Percentiles rank a stretch among this genome's conserved stretches.
Conservation (phyloP, 1,284 basidiomycete genomes). For the Ceratobasidium sp. region DNA sequence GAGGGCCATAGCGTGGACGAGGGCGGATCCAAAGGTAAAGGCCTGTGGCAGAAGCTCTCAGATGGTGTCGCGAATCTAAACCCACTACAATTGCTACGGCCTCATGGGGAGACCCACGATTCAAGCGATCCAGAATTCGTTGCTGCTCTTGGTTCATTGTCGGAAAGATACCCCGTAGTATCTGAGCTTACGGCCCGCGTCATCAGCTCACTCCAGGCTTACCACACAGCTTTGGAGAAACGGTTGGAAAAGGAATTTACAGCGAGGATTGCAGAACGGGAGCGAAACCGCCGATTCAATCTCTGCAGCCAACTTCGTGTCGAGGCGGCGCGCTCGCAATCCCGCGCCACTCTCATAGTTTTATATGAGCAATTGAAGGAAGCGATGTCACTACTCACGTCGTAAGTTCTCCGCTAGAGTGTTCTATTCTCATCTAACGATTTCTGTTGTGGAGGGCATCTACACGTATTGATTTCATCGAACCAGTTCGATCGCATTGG, state of each 20-base stretch:
- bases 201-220: background rate
- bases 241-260: background rate
- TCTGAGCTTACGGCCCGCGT: background rate
- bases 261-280: background rate
- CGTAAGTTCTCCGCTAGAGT: background rate
- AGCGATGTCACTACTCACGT: background rate
- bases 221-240: background rate
- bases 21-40: background rate
- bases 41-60: background rate
- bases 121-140: conserved; percentile 15
- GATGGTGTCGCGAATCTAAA: background rate
- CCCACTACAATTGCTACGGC: background rate
- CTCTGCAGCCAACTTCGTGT: background rate
- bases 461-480: too few species aligned
- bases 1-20: background rate
- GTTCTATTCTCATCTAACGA: too few species aligned
- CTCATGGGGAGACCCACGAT: background rate
- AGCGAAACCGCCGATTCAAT: background rate
- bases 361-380: background rate
- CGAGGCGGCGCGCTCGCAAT: background rate
- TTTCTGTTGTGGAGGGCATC: too few species aligned
- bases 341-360: background rate
- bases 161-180: background rate
- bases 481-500: too few species aligned
- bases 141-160: background rate